phyloP scores from a whole-genome alignment of 106 monocot species.

The Gastrodia elata region DNA sequence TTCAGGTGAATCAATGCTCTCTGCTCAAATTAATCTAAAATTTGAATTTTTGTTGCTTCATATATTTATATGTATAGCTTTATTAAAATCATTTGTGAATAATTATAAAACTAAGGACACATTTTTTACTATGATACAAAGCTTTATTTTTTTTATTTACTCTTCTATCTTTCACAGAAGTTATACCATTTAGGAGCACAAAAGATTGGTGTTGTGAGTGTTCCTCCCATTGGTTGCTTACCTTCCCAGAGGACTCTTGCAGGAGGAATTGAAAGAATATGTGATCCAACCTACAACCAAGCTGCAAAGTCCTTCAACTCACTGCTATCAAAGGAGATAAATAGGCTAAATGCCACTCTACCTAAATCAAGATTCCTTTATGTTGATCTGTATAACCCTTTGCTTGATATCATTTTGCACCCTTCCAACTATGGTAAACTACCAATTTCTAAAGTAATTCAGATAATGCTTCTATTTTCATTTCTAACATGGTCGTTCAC shows the following conservation, averaged over 20 bases:
- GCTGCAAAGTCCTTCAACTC: constrained; percentile 38
- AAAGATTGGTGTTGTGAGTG: constrained; percentile 28
- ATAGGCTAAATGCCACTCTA: constrained; percentile 14
- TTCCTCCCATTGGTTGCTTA: constrained; percentile 36
- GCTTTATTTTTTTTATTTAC: background rate
- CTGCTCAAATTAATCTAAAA: background rate
- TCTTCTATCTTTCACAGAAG: constrained; percentile 17
- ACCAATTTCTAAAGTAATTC: background rate
- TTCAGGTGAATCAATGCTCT: constrained; percentile 23
- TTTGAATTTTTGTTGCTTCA: background rate
- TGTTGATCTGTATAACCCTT: constrained; percentile 33
- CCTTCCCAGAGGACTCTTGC: constrained; percentile 40
- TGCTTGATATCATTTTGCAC: constrained; percentile 37
- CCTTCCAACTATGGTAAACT: constrained; percentile 45
- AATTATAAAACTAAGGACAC: background rate
- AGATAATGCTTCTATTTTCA: background rate
- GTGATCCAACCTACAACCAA: constrained; percentile 31
- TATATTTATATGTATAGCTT: background rate
- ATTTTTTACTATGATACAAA: too few relatives aligned
- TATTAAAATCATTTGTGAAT: background rate
- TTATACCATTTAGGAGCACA: constrained; percentile 27
- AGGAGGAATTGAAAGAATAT: constrained; percentile 41
- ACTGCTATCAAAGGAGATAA: constrained; percentile 18
- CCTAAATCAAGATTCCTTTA: constrained; percentile 20
- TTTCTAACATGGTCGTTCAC: background rate